phyloP scores from a whole-genome alignment of 306 rosid genomes.

The Vicia villosa region DNA sequence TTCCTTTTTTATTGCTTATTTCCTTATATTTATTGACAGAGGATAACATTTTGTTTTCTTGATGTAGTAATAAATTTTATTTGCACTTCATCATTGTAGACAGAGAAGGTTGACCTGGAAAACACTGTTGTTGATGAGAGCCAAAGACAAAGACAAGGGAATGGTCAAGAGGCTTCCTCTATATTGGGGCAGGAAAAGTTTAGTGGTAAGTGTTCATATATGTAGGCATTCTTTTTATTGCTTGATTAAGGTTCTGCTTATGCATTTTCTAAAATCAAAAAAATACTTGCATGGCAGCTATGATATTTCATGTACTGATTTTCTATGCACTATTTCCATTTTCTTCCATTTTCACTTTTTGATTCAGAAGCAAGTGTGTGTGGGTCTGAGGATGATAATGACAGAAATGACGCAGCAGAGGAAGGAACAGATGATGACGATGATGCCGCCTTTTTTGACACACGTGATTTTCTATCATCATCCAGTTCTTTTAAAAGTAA shows the following conservation, averaged over 20 bases:
- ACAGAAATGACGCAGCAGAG: conserved; percentile 87
- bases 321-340: conserved; percentile 5
- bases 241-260: conserved; percentile 11
- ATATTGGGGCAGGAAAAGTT: conserved; percentile 68
- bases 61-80: conserved; percentile 34
- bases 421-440: conserved; percentile 90
- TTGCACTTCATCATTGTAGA: conserved; percentile 63
- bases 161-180: conserved; percentile 61
- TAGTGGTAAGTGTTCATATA: conserved; percentile 58
- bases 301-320: conserved; percentile 6
- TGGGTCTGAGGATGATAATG: conserved; percentile 91
- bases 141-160: conserved; percentile 83
- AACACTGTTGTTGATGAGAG: conserved; percentile 97
- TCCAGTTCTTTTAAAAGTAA: conserved; percentile 87
- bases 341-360: conserved; percentile 22
- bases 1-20: background rate
- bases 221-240: conserved; percentile 13
- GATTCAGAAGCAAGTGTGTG: conserved; percentile 68
- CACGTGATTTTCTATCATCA: conserved; percentile 90
- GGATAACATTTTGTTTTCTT: conserved; percentile 20
- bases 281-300: conserved; percentile 1
- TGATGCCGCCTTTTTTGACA: conserved; percentile 82
- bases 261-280: conserved; percentile 27
- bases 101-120: conserved; percentile 97
- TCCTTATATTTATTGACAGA: conserved; percentile 1